Evolutionary conservation across 2,329 filamentous ascomycete genomes (phyloP).

Genomic region (Fusarium tricinctum): DNA sequence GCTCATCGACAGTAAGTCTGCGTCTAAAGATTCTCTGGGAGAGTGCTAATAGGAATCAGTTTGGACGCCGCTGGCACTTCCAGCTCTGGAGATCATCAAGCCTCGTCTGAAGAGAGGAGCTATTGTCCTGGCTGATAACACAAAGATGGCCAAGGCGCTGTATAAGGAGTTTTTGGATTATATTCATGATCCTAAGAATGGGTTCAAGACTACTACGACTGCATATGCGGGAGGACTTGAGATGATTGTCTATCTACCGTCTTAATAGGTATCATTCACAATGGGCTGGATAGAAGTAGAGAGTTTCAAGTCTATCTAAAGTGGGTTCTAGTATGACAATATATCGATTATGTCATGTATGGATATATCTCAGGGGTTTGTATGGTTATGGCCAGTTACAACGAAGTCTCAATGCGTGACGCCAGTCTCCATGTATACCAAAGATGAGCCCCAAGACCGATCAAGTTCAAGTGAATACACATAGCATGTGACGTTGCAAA

Average conservation of each 20-base stretch:
- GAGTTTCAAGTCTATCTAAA: background rate
- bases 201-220: constrained; percentile 60
- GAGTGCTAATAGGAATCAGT: constrained; percentile 55
- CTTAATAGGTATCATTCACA: background rate
- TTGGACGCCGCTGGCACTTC: constrained; percentile 69
- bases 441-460: constrained; percentile 52
- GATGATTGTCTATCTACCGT: constrained; percentile 48
- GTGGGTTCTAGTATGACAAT: background rate
- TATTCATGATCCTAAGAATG: constrained; percentile 60
- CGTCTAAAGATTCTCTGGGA: rapidly evolving
- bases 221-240: constrained; percentile 53
- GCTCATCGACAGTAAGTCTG: constrained; percentile 71
- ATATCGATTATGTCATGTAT: no score
- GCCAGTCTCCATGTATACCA: constrained; percentile 52
- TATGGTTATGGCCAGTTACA: background rate
- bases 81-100: constrained; percentile 64
- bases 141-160: constrained; percentile 53
- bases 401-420: constrained; percentile 35
- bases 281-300: background rate
- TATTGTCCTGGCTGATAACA: constrained; percentile 66
- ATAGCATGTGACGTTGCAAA: constrained; percentile 58
- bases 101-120: constrained; percentile 63
- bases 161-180: constrained; percentile 66
- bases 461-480: constrained; percentile 59
- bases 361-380: background rate